Percentiles rank a stretch among this genome's conserved stretches.
Conservation (phyloP, 208 protist species). For the Leishmania tarentolae region DNA sequence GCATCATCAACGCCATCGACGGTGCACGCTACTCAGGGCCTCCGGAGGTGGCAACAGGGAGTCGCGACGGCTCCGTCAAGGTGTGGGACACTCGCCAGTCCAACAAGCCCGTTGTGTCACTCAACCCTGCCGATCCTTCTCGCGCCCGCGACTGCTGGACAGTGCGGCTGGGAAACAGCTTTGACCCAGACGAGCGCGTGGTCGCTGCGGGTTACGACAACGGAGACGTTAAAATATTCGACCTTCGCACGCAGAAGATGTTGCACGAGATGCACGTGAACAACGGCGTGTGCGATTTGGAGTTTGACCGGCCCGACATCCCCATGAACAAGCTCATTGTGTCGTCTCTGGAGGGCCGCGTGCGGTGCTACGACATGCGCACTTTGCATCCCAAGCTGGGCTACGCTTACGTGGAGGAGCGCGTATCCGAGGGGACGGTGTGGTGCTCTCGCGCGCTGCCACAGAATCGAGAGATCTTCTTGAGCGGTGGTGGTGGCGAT, state of each 20-base stretch:
- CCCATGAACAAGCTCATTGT: constrained; percentile 95
- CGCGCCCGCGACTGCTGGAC: constrained; percentile 93
- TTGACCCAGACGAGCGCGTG: constrained; percentile 86
- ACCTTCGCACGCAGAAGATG: constrained; percentile 90
- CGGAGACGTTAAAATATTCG: constrained; percentile 96
- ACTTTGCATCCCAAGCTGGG: constrained; percentile 85
- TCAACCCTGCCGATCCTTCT: constrained; percentile 73
- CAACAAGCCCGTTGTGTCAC: constrained; percentile 74
- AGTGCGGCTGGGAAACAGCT: constrained; percentile 93
- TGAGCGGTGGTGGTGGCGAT: constrained; percentile 86
- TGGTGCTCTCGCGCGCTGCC: constrained; percentile 89
- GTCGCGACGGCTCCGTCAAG: constrained; percentile 90
- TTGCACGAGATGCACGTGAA: constrained; percentile 92
- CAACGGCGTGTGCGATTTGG: constrained; percentile 92
- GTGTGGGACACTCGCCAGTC: constrained; percentile 94
- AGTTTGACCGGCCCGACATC: constrained; percentile 94
- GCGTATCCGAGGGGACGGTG: constrained; percentile 80
- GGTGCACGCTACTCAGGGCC: constrained; percentile 84
- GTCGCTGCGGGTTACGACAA: constrained; percentile 95
- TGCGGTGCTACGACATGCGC: constrained; percentile 90
- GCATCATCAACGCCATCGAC: constrained; percentile 95
- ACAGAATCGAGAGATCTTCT: constrained; percentile 93
- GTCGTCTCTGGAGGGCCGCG: constrained; percentile 83
- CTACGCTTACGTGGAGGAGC: constrained; percentile 89
- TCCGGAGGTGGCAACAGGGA: constrained; percentile 88